Percentiles rank a stretch among this genome's conserved stretches.
phyloP scores from a whole-genome alignment of 176 grass and related monocot genomes.

The Aegilops sharonensis region DNA sequence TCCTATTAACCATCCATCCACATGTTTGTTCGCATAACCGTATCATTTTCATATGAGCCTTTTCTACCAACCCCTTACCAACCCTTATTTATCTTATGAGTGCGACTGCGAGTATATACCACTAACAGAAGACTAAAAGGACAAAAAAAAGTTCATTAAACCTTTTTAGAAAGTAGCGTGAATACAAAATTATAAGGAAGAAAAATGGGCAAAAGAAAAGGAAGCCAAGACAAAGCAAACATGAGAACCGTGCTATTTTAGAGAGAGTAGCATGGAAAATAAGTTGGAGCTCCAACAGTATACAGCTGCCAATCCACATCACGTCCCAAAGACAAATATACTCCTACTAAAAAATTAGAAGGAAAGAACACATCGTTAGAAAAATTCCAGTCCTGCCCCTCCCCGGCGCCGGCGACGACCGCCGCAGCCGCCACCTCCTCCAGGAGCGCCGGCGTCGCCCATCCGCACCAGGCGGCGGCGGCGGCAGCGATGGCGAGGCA shows the following conservation, averaged over 20 bases:
- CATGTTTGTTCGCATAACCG: too few relatives aligned
- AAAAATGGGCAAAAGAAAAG: not conserved
- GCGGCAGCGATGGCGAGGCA: slow-evolving; percentile 38
- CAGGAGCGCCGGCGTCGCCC: not conserved
- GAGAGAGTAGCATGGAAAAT: not conserved
- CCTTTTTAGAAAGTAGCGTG: not conserved
- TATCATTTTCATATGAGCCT: too few relatives aligned
- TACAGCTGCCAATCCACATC: slow-evolving; percentile 23
- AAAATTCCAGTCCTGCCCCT: slow-evolving; percentile 1
- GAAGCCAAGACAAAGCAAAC: not conserved
- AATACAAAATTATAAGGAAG: not conserved
- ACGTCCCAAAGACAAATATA: not conserved
- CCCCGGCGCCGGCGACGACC: slow-evolving; percentile 24
- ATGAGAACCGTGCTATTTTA: not conserved
- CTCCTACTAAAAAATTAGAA: not conserved
- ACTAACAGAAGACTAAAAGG: not conserved
- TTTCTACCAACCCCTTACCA: not conserved
- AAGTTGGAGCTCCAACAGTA: slow-evolving; percentile 14
- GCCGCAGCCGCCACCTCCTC: too few relatives aligned
- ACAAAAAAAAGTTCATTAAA: not conserved
- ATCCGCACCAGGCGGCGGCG: not conserved
- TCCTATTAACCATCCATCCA: too few relatives aligned
- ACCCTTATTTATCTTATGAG: not conserved
- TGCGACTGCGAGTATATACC: not conserved
- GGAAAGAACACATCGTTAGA: not conserved